phyloP scores from a whole-genome alignment of 169 alveolate species.

The Plasmodium fragile region DNA sequence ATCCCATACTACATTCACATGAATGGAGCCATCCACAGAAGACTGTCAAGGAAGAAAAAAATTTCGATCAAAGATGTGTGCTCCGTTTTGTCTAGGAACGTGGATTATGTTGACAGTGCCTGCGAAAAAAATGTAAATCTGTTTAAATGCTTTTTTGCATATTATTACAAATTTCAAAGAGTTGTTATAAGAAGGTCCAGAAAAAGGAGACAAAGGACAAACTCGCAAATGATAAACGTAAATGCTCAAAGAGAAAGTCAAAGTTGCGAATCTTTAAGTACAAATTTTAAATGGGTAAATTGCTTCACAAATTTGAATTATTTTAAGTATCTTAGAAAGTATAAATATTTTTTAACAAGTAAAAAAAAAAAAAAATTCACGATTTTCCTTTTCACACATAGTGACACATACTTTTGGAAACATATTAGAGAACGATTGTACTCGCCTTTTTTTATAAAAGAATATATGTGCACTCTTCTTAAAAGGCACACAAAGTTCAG shows the following conservation, averaged over 20 bases:
- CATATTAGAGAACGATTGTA: neutral
- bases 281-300: conserved; percentile 39
- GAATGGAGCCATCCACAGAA: conserved; percentile 1
- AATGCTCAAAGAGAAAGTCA: neutral
- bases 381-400: conserved; percentile 7
- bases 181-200: neutral
- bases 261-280: neutral
- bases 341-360: conserved; percentile 30
- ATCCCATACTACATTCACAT: conserved; percentile 48
- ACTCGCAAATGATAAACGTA: neutral
- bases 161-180: conserved; percentile 37
- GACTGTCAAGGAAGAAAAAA: neutral
- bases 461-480: conserved; percentile 41
- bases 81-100: conserved; percentile 10
- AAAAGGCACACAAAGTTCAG: conserved; percentile 24
- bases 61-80: conserved; percentile 23
- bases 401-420: conserved; percentile 2
- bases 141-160: conserved; percentile 61
- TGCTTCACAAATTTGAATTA: conserved; percentile 15
- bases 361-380: conserved; percentile 15
- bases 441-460: conserved; percentile 41
- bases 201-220: neutral
- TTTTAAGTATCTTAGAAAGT: conserved; percentile 52
- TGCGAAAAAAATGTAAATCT: conserved; percentile 15
- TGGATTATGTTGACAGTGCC: conserved; percentile 26